phyloP scores from a whole-genome alignment of 805 yeast species.

The Starmerella bacillaris region DNA sequence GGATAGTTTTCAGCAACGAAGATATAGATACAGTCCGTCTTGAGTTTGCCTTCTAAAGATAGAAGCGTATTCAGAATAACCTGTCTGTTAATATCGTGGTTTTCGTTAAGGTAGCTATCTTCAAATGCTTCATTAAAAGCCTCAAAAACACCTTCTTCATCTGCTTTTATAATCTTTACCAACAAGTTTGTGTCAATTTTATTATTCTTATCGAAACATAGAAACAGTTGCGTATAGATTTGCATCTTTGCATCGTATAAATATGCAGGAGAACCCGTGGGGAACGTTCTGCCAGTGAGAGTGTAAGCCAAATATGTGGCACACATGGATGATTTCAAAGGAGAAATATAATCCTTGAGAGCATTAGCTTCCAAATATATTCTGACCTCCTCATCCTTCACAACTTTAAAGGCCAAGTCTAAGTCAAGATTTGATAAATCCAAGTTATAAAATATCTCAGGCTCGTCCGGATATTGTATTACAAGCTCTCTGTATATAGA shows the following conservation, averaged over 20 bases:
- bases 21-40: conserved; percentile 26
- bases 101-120: conserved; percentile 53
- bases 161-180: neutral
- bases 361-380: conserved; percentile 56
- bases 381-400: conserved; percentile 35
- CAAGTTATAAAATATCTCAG: conserved; percentile 53
- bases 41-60: conserved; percentile 30
- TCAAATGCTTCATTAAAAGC: conserved; percentile 72
- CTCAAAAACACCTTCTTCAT: conserved; percentile 33
- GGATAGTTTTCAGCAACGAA: conserved; percentile 69
- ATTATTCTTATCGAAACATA: conserved; percentile 24
- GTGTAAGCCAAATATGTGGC: conserved; percentile 40
- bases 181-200: conserved; percentile 6
- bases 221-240: conserved; percentile 39
- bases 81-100: conserved; percentile 42
- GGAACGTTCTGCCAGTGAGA: conserved; percentile 65
- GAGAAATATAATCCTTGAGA: conserved; percentile 43
- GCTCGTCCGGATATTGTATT: conserved; percentile 28
- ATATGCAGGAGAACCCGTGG: conserved; percentile 32
- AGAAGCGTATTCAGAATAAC: conserved; percentile 56
- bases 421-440: conserved; percentile 57
- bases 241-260: conserved; percentile 30
- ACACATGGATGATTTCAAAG: conserved; percentile 13
- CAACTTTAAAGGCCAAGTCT: conserved; percentile 50
- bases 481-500: conserved; percentile 45